These are phyloP conservation scores for Leccinum incarnatum DNA, from an alignment of 768 basidiomycete genomes.

Conservation along the genomic window DNA sequence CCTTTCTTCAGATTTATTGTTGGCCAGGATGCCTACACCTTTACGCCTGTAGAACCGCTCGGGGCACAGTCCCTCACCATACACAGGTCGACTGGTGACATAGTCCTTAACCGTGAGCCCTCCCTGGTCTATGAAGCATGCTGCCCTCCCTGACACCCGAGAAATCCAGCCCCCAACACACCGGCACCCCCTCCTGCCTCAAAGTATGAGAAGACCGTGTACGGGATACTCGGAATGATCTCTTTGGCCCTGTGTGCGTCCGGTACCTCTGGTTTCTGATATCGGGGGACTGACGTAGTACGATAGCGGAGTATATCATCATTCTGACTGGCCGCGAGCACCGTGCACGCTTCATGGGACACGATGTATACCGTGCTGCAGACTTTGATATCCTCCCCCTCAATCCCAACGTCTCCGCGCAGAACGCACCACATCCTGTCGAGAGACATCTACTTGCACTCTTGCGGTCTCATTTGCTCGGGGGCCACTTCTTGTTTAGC, in stretches of 20 bases:
- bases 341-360: constrained; percentile 73
- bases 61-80: constrained; percentile 68
- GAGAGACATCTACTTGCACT: constrained; percentile 87
- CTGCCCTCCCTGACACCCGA: neutral
- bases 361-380: constrained; percentile 85
- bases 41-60: constrained; percentile 61
- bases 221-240: constrained; percentile 75
- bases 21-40: constrained; percentile 73
- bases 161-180: constrained; percentile 48
- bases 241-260: constrained; percentile 71
- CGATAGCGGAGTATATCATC: constrained; percentile 87
- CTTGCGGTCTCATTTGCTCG: constrained; percentile 76
- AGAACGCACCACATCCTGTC: constrained; percentile 74
- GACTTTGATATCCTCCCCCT: constrained; percentile 92
- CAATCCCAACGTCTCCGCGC: constrained; percentile 62
- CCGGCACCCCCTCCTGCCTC: constrained; percentile 52
- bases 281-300: neutral
- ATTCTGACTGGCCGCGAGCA: constrained; percentile 81
- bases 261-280: neutral
- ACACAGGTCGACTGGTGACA: constrained; percentile 71
- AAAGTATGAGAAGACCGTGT: constrained; percentile 62
- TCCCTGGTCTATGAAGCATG: neutral
- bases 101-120: constrained; percentile 62
- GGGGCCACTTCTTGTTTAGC: constrained; percentile 85
- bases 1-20: constrained; percentile 53